Conservation (phyloP, 345 rosid species). For the Conringia planisiliqua region DNA sequence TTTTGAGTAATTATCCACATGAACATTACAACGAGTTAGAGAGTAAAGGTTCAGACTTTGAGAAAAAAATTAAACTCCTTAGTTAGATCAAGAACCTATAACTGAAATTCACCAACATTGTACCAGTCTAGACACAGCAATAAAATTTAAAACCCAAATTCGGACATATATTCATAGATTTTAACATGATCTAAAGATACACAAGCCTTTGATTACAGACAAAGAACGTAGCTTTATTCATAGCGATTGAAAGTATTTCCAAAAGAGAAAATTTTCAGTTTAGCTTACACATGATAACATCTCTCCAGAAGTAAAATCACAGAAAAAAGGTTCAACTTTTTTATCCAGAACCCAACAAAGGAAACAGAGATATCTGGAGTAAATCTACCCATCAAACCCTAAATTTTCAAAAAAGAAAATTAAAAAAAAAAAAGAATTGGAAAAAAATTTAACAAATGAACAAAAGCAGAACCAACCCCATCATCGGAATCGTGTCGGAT, state of each 20-base stretch:
- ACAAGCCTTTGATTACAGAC: neutral
- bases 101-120: conserved; percentile 2
- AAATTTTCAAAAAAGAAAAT: too few species aligned
- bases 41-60: conserved; percentile 6
- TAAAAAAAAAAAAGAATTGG: neutral
- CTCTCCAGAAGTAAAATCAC: neutral
- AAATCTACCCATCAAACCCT: neutral
- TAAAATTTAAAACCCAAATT: neutral
- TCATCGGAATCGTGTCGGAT: conserved; percentile 85
- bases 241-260: neutral
- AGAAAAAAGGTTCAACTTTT: neutral
- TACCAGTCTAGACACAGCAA: neutral
- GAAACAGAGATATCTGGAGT: neutral
- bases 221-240: neutral
- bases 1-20: neutral
- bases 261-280: neutral
- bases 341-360: neutral
- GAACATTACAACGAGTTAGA: neutral
- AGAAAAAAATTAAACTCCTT: neutral
- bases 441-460: neutral
- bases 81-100: neutral
- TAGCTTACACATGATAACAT: neutral
- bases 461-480: conserved; percentile 52
- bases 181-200: neutral
- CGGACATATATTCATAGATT: neutral